Conservation (phyloP, 176 grass and related monocot genomes). For the Ensete glaucum region DNA sequence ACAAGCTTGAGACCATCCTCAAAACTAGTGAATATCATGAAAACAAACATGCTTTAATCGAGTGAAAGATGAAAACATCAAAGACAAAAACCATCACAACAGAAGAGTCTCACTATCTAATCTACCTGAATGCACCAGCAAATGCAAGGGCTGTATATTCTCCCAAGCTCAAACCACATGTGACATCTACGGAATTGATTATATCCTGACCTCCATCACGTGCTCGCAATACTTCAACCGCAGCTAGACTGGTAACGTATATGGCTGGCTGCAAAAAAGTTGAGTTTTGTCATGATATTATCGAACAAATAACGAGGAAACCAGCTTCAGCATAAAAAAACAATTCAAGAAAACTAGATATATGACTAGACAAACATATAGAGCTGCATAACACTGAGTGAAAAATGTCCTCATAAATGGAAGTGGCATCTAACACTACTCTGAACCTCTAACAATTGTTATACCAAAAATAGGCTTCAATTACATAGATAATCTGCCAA, state of each 20-base stretch:
- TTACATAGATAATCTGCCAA: too few relatives aligned
- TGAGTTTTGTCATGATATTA: slow-evolving; percentile 17
- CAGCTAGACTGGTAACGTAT: slow-evolving; percentile 92
- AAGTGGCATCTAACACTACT: too few relatives aligned
- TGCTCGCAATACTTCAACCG: slow-evolving; percentile 66
- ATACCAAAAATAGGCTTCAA: too few relatives aligned
- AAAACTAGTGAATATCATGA: slow-evolving; percentile 39
- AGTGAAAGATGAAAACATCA: not conserved
- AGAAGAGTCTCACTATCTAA: not conserved
- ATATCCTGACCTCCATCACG: slow-evolving; percentile 64
- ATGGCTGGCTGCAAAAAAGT: slow-evolving; percentile 79
- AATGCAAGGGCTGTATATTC: slow-evolving; percentile 97
- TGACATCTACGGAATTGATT: slow-evolving; percentile 71
- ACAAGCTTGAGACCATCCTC: slow-evolving; percentile 99
- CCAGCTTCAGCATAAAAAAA: too few relatives aligned
- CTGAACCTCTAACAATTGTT: too few relatives aligned
- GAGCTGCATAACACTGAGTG: too few relatives aligned
- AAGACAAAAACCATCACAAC: not conserved
- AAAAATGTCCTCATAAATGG: too few relatives aligned
- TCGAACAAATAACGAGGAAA: not conserved
- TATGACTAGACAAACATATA: too few relatives aligned
- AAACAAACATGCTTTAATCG: slow-evolving; percentile 22
- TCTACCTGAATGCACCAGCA: slow-evolving; percentile 88
- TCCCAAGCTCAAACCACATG: slow-evolving; percentile 91
- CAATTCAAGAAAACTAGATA: too few relatives aligned